A percentile compares a stretch with the other conserved stretches of the same genome.
Evolutionary conservation across 2,329 filamentous ascomycete species (phyloP).

Genomic region (Fusarium sp.): DNA sequence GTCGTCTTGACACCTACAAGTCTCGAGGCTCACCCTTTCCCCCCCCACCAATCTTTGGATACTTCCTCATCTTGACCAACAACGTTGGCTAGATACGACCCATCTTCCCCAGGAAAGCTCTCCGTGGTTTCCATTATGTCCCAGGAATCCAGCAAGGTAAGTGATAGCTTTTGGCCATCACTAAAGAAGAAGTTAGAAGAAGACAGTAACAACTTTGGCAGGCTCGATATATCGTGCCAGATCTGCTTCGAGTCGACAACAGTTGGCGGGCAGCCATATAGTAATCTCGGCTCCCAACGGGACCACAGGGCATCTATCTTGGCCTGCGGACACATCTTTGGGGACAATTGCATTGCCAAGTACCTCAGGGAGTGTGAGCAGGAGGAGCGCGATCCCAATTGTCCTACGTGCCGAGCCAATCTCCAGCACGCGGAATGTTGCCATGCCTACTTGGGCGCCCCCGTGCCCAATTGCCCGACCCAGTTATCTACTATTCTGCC

Average conservation of each 20-base stretch:
- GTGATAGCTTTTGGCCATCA: not conserved
- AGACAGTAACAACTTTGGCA: not conserved
- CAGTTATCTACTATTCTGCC: not conserved
- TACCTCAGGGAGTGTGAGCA: not conserved
- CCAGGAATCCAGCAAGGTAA: not conserved
- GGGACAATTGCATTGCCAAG: not conserved
- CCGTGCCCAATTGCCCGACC: not conserved
- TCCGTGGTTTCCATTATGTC: not conserved
- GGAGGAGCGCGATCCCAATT: not conserved
- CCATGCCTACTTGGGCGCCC: not conserved
- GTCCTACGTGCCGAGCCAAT: not conserved
- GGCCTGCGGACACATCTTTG: constrained; percentile 21
- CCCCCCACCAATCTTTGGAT: not conserved
- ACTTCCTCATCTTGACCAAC: not conserved
- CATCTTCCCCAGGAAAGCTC: not conserved
- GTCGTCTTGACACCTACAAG: not conserved
- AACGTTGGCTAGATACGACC: not conserved
- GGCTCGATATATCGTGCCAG: not conserved
- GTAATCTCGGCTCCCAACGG: too few relatives aligned
- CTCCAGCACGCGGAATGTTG: not conserved
- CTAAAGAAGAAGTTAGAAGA: not conserved
- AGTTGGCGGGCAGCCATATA: not conserved
- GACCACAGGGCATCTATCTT: not conserved
- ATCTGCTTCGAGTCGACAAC: not conserved
- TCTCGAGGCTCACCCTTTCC: not conserved